Evolutionary conservation across 2,329 filamentous ascomycete genomes (phyloP).

Genomic region (Beauveria brongniartii): DNA sequence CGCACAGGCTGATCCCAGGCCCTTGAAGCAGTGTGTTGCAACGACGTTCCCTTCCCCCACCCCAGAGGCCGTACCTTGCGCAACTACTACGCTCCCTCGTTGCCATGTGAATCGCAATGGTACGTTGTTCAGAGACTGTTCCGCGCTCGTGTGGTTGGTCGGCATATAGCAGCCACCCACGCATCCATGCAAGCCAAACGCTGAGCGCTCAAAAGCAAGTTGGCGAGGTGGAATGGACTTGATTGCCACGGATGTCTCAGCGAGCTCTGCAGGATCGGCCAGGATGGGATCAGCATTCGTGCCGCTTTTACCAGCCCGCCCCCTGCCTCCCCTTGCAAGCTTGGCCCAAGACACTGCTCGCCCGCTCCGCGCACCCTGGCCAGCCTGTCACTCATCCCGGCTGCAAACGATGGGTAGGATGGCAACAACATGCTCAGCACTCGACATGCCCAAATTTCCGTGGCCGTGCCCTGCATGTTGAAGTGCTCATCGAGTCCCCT

Average conservation of each 20-base stretch:
- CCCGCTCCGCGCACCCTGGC: not conserved
- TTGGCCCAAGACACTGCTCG: not conserved
- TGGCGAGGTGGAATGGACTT: not conserved
- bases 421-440: not conserved
- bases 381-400: not conserved
- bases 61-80: not conserved
- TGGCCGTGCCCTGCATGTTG: constrained; percentile 4
- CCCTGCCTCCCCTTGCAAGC: not conserved
- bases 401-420: no score
- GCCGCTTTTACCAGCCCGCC: not conserved
- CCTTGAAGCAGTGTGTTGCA: not conserved
- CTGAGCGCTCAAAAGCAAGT: constrained; percentile 1
- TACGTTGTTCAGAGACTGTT: not conserved
- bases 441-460: not conserved
- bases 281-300: constrained; percentile 2
- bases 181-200: not conserved
- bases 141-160: not conserved
- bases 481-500: constrained; percentile 1
- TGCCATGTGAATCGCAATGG: not conserved
- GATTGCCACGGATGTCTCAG: not conserved
- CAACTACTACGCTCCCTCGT: not conserved
- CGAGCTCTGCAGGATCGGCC: not conserved
- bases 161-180: not conserved
- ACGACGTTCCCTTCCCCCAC: not conserved
- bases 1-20: not conserved